Evolutionary conservation across 2,329 filamentous ascomycete genomes (phyloP).

Genomic region (Colletotrichum australisinense): DNA sequence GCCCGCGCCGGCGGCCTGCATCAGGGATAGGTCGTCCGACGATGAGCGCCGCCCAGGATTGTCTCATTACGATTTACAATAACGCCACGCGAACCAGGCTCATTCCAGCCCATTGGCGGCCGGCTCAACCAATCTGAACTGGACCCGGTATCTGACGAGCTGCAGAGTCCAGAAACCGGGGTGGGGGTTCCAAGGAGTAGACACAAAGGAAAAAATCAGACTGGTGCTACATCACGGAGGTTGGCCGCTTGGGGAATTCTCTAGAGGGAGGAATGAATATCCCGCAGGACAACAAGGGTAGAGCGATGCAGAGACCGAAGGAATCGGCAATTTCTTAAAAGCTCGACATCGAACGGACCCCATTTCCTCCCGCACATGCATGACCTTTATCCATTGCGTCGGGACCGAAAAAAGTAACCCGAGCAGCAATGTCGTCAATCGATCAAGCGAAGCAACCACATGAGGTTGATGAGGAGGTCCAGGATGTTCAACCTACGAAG

Average conservation of each 20-base stretch:
- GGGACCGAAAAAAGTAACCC: conserved; percentile 16
- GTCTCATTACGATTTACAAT: conserved; percentile 14
- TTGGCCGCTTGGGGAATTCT: not conserved
- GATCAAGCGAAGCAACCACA: conserved; percentile 26
- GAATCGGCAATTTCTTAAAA: not conserved
- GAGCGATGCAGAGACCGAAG: not conserved
- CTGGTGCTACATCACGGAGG: conserved; percentile 5
- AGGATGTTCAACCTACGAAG: conserved; percentile 33
- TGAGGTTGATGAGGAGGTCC: conserved; percentile 14
- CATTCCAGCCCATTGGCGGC: not conserved
- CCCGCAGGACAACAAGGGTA: too few species aligned
- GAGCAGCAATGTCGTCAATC: conserved; percentile 15
- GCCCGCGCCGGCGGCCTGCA: conserved; percentile 2
- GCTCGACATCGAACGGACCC: not conserved
- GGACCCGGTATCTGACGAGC: not conserved
- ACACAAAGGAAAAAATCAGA: not conserved
- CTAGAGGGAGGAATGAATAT: not conserved
- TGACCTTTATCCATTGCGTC: conserved; percentile 7
- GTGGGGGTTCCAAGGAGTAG: not conserved
- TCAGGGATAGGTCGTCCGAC: conserved; percentile 13
- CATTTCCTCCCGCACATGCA: conserved; percentile 12
- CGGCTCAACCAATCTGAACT: conserved; percentile 4
- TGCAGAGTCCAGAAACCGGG: not conserved
- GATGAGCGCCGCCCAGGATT: not conserved
- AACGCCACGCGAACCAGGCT: conserved; percentile 18